These are phyloP conservation scores for Globisporangium ultimum DNA, from an alignment of 352 stramenopile species.

Conservation along the genomic window DNA sequence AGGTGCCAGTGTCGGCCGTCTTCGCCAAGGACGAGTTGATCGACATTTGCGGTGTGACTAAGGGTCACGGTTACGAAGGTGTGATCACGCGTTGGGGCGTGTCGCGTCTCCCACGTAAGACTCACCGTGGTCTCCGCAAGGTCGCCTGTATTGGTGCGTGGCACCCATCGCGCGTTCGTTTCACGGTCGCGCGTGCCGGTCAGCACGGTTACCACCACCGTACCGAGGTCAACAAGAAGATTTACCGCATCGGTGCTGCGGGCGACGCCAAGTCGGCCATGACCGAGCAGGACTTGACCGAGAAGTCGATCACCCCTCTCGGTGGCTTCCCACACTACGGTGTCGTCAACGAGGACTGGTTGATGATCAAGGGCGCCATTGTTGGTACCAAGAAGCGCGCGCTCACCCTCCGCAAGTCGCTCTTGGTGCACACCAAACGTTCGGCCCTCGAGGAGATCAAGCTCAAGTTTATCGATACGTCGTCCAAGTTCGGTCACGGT, in stretches of 20 bases:
- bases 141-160: slow-evolving; percentile 99
- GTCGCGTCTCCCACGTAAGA: slow-evolving; percentile 99
- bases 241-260: slow-evolving; percentile 97
- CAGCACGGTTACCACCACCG: slow-evolving; percentile 99
- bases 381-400: slow-evolving; percentile 99
- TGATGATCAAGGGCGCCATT: slow-evolving; percentile 99
- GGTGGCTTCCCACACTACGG: slow-evolving; percentile 99
- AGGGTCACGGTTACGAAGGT: slow-evolving; percentile 98
- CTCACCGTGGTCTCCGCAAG: slow-evolving; percentile 99
- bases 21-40: slow-evolving; percentile 98
- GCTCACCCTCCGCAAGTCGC: slow-evolving; percentile 98
- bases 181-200: slow-evolving; percentile 98
- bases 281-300: slow-evolving; percentile 99
- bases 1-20: slow-evolving; percentile 96
- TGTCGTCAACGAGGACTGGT: slow-evolving; percentile 99
- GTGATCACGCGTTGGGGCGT: slow-evolving; percentile 99
- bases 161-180: slow-evolving; percentile 98
- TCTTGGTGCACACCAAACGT: slow-evolving; percentile 96
- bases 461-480: slow-evolving; percentile 96
- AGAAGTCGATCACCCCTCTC: slow-evolving; percentile 99
- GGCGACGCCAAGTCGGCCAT: slow-evolving; percentile 94
- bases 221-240: slow-evolving; percentile 99
- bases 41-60: slow-evolving; percentile 98
- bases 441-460: slow-evolving; percentile 97
- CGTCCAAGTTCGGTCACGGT: slow-evolving; percentile 99